Base-by-base conservation (phyloP, 495 filamentous ascomycete genomes). In the Hypoxylon subgilvum region DNA sequence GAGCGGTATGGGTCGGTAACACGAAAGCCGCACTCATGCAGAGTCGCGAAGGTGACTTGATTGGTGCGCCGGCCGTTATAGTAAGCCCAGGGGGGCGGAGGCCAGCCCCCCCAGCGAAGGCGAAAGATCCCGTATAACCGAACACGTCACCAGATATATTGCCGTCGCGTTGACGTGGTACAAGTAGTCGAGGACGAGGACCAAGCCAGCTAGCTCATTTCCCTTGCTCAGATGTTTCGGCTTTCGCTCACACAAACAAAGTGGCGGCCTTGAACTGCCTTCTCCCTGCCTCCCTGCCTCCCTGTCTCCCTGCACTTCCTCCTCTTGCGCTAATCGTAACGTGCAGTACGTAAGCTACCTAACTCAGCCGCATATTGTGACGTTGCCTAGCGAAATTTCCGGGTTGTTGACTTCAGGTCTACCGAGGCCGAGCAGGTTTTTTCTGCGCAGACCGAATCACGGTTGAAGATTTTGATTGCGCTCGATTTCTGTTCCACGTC, bases 331-430 rank as follows among this genome's bases (percentile, higher is more conserved):
- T 52, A 52, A 62, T 52, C 52, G 27, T 52, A 32, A 43, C 40
- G 34, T 57, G 57, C 57, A 47, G 41, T 50, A 8, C 34, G 34
- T 57, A 63, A 63, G 52, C 47, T 50, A 8, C 34, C 31, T 10
- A 17, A 45, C 61, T 64, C 54, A 64, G 61, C 61, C 61, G 61
- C 61, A 64, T 59, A 54, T 59, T 64, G 40, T 39, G 35, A 64
- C 61, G 32, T 38, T 48, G 28, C 42, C 42, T 46, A 50, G 14
- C 43, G 35, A 44, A 41, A 27, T 43, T 57, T 44, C 61, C 45
- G 44, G 54, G 48, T 54, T 49, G 43, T 53, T 54, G 43, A 40
- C 42, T 58, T 53, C 18, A 45, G 36, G 42, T 21, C 38, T 49
- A 46, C 54, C 61, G 61, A 64, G 39, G 42, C 54, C 61, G 61